Evolutionary conservation across 1,139 yeast genomes (phyloP).

Genomic region (Eremothecium gossypii): DNA sequence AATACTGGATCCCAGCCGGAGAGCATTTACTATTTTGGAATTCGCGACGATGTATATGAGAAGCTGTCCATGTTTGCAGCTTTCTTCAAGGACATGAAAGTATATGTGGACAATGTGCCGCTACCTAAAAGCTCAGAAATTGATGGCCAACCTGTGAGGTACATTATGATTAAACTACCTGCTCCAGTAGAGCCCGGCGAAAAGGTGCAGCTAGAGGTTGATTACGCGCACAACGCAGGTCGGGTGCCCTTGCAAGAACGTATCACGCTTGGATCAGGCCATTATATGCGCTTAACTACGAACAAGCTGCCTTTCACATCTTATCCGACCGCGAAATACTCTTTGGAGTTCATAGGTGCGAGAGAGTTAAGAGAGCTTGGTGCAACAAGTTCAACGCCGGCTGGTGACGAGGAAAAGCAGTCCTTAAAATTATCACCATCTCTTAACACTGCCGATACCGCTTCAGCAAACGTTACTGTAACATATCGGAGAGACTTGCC

Average conservation of each 20-base stretch:
- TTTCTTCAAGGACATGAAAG: slow-evolving; percentile 31
- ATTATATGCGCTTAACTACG: slow-evolving; percentile 47
- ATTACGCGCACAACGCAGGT: slow-evolving; percentile 42
- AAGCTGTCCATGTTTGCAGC: slow-evolving; percentile 43
- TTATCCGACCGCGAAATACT: slow-evolving; percentile 49
- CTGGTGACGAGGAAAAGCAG: slow-evolving; percentile 8
- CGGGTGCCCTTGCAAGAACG: slow-evolving; percentile 56
- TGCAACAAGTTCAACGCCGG: slow-evolving; percentile 1
- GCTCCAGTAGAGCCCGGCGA: slow-evolving; percentile 60
- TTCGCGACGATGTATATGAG: slow-evolving; percentile 37
- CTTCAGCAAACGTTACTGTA: slow-evolving; percentile 43
- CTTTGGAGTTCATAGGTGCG: slow-evolving; percentile 42
- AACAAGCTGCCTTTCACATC: slow-evolving; percentile 53
- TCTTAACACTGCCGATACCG: slow-evolving; percentile 38
- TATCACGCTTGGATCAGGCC: slow-evolving; percentile 53
- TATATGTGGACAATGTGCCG: slow-evolving; percentile 14
- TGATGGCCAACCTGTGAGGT: slow-evolving; percentile 11
- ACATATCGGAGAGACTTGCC: slow-evolving; percentile 63
- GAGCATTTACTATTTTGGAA: slow-evolving; percentile 45
- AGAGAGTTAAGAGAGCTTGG: slow-evolving; percentile 24
- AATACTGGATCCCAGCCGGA: slow-evolving; percentile 52
- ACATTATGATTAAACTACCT: slow-evolving; percentile 47
- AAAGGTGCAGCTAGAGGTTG: slow-evolving; percentile 41
- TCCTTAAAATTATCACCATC: slow-evolving; percentile 53
- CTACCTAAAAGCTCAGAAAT: slow-evolving; percentile 17